Evolutionary conservation across 2,329 filamentous ascomycete species (phyloP), one percentile per base, ranked within the genome.

Genomic region (Aspergillus latus): DNA sequence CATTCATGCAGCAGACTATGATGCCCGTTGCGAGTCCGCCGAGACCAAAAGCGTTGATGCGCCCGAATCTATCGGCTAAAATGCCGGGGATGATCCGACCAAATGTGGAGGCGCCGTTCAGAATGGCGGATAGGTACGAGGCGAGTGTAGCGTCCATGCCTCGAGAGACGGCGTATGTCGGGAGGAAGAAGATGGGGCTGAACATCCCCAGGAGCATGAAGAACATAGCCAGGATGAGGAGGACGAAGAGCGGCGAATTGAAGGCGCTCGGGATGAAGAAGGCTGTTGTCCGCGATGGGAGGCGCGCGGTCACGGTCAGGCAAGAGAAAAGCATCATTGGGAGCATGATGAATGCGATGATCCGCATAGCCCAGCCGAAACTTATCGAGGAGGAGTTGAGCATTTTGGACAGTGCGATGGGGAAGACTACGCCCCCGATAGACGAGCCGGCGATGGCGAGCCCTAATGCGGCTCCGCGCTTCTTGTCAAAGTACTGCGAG

Each of bases 401-500:
- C 58, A 79, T 77, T 45, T 76, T 79, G 37, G 55, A 55, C 3
- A 80, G 65, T 56, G 63, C 59, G 36, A 79, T 72, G 9, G 82
- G 82, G 42, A 82, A 78, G 21, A 84, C 65, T 29, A 85, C 70
- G 11, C 80, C 83, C 2, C 83, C 83, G 3, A 83, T 64, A 1
- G 78, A 80, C 0, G 78, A 80, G 0, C 80, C 82, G 0, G 77
- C 66, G 0, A 80, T 68, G 0, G 70, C 74, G 1, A 83, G 28
- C 2, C 81, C 82, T 11, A 82, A 58, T 0, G 81, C 81, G 0
- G 74, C 70, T 0, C 71, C 79, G 15, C 78, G 71, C 40, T 77
- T 78, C 58, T 75, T 76, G 40, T 76, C 71, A 56, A 84, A 83
- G 61, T 74, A 80, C 16, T 80, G 77, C 1, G 75, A 72, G 0